phyloP scores from a whole-genome alignment of 257 asterid genomes.

The Solanum chmielewskii region DNA sequence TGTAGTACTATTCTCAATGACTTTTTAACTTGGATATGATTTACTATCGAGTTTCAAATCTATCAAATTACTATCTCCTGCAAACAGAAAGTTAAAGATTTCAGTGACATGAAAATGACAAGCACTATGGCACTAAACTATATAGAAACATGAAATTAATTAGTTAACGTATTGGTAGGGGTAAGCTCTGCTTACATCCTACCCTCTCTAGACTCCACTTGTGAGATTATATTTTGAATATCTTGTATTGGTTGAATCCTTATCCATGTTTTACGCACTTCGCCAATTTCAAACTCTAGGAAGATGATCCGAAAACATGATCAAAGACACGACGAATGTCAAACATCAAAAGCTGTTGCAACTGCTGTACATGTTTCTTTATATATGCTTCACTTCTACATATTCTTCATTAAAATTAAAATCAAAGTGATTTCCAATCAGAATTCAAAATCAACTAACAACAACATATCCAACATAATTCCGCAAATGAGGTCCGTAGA shows the following conservation, averaged over 20 bases:
- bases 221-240: neutral
- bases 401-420: neutral
- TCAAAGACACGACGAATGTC: neutral
- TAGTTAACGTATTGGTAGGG: neutral
- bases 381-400: neutral
- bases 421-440: neutral
- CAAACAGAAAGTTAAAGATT: neutral
- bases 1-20: neutral
- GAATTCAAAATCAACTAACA: neutral
- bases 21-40: neutral
- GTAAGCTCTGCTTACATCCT: neutral
- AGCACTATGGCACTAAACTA: neutral
- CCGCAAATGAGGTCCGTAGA: neutral
- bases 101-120: neutral
- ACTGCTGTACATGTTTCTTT: neutral
- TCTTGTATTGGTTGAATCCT: neutral
- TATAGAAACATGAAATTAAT: neutral
- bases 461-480: neutral
- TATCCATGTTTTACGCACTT: neutral
- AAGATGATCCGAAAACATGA: neutral
- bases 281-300: neutral
- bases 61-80: neutral
- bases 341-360: neutral
- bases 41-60: neutral
- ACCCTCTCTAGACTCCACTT: neutral